phyloP scores from a whole-genome alignment of 1,284 basidiomycete genomes.

The Psilocybe mexicana region DNA sequence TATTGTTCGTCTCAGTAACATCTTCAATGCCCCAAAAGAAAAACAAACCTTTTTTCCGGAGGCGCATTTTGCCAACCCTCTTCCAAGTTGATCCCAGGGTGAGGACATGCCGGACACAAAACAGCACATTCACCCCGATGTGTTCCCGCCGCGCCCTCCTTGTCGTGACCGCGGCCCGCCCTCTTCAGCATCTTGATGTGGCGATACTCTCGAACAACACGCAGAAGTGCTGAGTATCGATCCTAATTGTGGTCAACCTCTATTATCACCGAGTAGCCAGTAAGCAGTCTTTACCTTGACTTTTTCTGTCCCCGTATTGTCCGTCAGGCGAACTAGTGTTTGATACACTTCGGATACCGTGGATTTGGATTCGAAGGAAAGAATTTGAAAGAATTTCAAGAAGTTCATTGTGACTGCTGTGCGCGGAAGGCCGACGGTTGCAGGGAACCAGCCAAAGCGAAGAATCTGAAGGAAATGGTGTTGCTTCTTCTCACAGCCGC shows the following conservation, averaged over 20 bases:
- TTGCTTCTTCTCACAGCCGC: slow-evolving; percentile 14
- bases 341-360: slow-evolving; percentile 28
- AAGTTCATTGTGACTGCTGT: slow-evolving; percentile 23
- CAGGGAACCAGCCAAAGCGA: slow-evolving; percentile 24
- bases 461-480: slow-evolving; percentile 28
- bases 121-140: not conserved
- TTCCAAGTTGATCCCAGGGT: slow-evolving; percentile 2
- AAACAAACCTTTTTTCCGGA: not conserved
- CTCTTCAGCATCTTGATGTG: not conserved
- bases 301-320: slow-evolving; percentile 26
- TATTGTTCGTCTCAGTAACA: no score
- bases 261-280: no score
- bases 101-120: slow-evolving; percentile 5
- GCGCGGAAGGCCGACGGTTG: slow-evolving; percentile 21
- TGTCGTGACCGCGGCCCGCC: not conserved
- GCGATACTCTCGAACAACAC: slow-evolving; percentile 7
- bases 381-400: slow-evolving; percentile 26
- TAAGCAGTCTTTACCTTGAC: slow-evolving; percentile 8
- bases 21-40: no score
- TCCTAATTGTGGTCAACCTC: slow-evolving; percentile 15
- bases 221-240: slow-evolving; percentile 18
- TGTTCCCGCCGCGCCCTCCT: not conserved
- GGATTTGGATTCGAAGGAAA: slow-evolving; percentile 28
- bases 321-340: slow-evolving; percentile 20
- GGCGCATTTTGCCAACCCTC: not conserved